Evolutionary conservation across 2,329 filamentous ascomycete species (phyloP).

Genomic region (Phoma sp.): DNA sequence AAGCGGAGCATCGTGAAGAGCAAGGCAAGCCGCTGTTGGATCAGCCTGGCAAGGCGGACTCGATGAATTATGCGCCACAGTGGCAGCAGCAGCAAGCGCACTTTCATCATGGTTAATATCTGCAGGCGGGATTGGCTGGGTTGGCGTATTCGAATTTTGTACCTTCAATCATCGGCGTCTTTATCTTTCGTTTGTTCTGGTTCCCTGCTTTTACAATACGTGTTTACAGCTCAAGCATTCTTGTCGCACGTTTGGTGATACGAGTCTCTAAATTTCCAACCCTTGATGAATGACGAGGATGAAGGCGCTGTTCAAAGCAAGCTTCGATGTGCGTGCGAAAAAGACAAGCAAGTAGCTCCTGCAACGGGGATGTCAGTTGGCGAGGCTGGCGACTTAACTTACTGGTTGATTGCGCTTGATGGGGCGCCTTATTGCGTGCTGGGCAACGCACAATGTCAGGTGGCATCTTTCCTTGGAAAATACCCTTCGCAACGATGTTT

Average conservation of each 20-base stretch:
- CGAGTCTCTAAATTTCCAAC: too few species aligned
- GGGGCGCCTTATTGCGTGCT: background rate
- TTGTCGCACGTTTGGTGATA: too few species aligned
- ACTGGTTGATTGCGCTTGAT: background rate
- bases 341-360: background rate
- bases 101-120: background rate
- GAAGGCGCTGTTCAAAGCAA: background rate
- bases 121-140: too few species aligned
- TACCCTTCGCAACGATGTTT: too few species aligned
- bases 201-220: too few species aligned
- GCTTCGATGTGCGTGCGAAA: background rate
- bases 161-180: too few species aligned
- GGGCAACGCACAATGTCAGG: background rate
- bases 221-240: too few species aligned
- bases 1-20: conserved; percentile 32
- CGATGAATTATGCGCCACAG: conserved; percentile 37
- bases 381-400: background rate
- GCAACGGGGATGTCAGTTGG: background rate
- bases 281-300: background rate
- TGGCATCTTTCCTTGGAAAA: too few species aligned
- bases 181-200: too few species aligned
- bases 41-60: conserved; percentile 31
- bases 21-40: conserved; percentile 19
- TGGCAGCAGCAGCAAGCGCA: conserved; percentile 21
- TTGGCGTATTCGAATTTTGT: too few species aligned